Conservation (phyloP, 495 filamentous ascomycete species). For the Talaromyces liani region DNA sequence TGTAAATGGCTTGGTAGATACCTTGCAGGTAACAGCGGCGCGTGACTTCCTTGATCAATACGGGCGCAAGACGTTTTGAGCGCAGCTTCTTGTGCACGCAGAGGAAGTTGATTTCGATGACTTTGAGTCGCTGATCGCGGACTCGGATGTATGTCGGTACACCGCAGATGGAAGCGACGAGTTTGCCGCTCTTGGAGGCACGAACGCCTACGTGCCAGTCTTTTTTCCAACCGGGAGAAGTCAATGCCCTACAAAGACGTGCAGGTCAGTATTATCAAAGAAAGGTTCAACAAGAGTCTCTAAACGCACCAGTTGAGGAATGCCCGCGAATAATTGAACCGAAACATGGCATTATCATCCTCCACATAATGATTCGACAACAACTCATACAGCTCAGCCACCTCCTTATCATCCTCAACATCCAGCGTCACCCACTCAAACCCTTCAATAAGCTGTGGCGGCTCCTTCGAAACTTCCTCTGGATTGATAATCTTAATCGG, state of each 20-base stretch:
- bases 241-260: slow-evolving; percentile 60
- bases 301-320: slow-evolving; percentile 75
- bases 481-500: slow-evolving; percentile 66
- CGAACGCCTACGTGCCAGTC: slow-evolving; percentile 95
- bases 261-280: not conserved
- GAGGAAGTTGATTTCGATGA: slow-evolving; percentile 94
- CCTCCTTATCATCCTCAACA: slow-evolving; percentile 57
- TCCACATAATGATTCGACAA: slow-evolving; percentile 92
- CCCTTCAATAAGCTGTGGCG: slow-evolving; percentile 54
- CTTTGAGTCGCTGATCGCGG: slow-evolving; percentile 62
- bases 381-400: slow-evolving; percentile 81
- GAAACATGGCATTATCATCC: slow-evolving; percentile 92
- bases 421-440: slow-evolving; percentile 96
- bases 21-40: slow-evolving; percentile 74
- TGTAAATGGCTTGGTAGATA: slow-evolving; percentile 93
- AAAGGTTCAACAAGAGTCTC: not conserved
- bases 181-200: slow-evolving; percentile 62
- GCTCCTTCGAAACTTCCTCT: slow-evolving; percentile 66
- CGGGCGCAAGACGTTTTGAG: slow-evolving; percentile 80
- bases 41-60: slow-evolving; percentile 96
- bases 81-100: slow-evolving; percentile 97
- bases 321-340: slow-evolving; percentile 85
- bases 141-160: slow-evolving; percentile 78
- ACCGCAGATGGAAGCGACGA: slow-evolving; percentile 92
- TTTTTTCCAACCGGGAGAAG: slow-evolving; percentile 90